phyloP scores from a whole-genome alignment of 371 early-diverging fungal genomes.

The Mucor sp. region DNA sequence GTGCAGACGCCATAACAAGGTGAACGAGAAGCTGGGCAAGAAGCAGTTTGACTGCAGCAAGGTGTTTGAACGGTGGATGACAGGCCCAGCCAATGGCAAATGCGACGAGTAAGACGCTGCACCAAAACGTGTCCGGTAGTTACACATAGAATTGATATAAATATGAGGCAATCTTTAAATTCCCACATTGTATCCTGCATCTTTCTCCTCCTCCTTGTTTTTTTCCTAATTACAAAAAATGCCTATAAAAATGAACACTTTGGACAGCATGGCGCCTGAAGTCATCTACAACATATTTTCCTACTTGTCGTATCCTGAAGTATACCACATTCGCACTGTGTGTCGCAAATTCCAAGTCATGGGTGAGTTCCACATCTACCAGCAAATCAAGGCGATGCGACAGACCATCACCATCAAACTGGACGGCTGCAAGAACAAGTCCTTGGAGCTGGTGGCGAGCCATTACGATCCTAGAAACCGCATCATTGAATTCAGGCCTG shows the following conservation, averaged over 20 bases:
- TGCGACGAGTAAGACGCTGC: conserved; percentile 54
- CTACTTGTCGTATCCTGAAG: conserved; percentile 32
- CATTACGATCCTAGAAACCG: conserved; percentile 34
- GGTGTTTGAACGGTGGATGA: conserved; percentile 93
- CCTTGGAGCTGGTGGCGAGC: conserved; percentile 24
- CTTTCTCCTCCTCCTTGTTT: conserved; percentile 6
- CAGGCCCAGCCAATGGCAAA: conserved; percentile 78
- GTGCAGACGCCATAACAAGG: conserved; percentile 97
- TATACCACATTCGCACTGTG: conserved; percentile 37
- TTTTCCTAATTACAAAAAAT: neutral
- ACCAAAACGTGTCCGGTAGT: neutral
- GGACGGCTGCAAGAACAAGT: conserved; percentile 20
- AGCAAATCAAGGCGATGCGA: conserved; percentile 22
- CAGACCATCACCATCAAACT: conserved; percentile 30
- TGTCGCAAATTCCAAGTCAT: conserved; percentile 27
- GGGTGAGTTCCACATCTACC: conserved; percentile 37
- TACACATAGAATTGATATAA: neutral
- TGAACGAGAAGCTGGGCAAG: conserved; percentile 93
- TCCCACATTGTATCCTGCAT: conserved; percentile 19
- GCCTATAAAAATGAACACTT: neutral
- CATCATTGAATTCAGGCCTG: conserved; percentile 45
- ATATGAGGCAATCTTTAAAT: conserved; percentile 9
- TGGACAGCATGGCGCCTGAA: conserved; percentile 35
- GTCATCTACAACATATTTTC: conserved; percentile 36
- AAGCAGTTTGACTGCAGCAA: conserved; percentile 92